Evolutionary conservation across 441 rosid species (phyloP), one percentile per base, ranked within the genome.

Genomic region (Jatropha multifida): DNA sequence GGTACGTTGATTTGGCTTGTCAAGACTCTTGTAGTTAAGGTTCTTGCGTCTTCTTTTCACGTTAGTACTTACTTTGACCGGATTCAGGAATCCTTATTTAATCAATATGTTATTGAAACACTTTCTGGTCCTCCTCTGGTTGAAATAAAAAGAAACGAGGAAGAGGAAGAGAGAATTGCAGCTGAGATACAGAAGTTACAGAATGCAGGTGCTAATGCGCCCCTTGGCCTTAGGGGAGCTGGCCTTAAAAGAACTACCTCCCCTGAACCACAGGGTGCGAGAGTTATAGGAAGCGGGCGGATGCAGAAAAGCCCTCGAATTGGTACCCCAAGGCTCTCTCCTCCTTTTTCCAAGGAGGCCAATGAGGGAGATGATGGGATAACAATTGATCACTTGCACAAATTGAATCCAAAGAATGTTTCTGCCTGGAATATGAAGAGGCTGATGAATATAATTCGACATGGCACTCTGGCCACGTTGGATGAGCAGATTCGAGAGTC

Each of bases 11-110:
- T 94, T 13, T 90, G 96, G 98, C 75, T 92, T 27, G 72, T 88
- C 38, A 89, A 90, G 84, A 90, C 89, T 8, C 76, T 90, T 23
- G 83, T 92, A 38, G 90, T 94, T 41, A 92, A 94, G 77, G 93
- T 87, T 4, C 83, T 90, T 8, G 96, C 97, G 2, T 88, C 94
- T 9, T 89, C 92, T 10, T 94, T 94, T 69, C 97, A 94, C 56
- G 90, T 89, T 2, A 89, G 93, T 60, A 84, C 96, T 0, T 90
- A 90, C 79, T 92, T 90, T 26, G 97, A 89, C 56, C 74, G 96
- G 69, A 92, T 92, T 74, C 94, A 88, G 68, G 95, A 90, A 38
- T 83, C 96, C 0, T 23, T 89, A 64, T 94, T 94, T 76, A 85
- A 87, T 77, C 94, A 90, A 51, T 94, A 86, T 54, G 88, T 89